A percentile compares a stretch with the other conserved stretches of the same genome.
Conservation (phyloP, 2,329 filamentous ascomycete species). For the Byssoonygena ceratinophila region DNA sequence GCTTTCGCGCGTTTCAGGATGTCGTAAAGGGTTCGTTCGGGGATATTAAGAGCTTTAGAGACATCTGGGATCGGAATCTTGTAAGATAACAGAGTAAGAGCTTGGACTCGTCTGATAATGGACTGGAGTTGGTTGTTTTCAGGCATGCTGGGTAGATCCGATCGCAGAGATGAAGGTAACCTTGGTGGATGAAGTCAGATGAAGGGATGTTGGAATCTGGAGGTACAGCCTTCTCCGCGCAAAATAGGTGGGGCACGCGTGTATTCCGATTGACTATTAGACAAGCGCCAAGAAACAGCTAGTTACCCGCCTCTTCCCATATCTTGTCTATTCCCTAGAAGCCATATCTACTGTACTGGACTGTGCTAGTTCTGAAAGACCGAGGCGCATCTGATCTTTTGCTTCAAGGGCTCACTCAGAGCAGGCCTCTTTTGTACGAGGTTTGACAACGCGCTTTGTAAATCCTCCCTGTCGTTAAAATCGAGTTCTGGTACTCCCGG, state of each 20-base stretch:
- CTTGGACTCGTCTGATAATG: background rate
- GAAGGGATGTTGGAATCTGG: too few species aligned
- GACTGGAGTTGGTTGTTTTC: background rate
- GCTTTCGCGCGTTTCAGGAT: background rate
- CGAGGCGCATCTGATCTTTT: constrained; percentile 17
- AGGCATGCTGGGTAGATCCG: too few species aligned
- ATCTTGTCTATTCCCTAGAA: too few species aligned
- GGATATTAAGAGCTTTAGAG: background rate
- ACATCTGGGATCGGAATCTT: background rate
- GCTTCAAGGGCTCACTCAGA: constrained; percentile 15
- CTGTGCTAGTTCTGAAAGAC: constrained; percentile 12
- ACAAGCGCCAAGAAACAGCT: too few species aligned
- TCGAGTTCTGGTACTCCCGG: constrained; percentile 17
- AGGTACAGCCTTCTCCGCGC: too few species aligned
- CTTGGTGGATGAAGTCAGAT: too few species aligned
- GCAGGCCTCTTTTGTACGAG: constrained; percentile 16
- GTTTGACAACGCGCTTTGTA: constrained; percentile 15
- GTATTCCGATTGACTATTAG: too few species aligned
- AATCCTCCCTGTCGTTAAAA: constrained; percentile 16
- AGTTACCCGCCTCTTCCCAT: too few species aligned
- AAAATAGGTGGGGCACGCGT: too few species aligned
- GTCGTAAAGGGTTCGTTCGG: background rate
- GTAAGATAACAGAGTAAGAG: background rate
- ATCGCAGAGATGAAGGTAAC: too few species aligned
- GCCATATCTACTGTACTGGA: background rate